Evolutionary conservation across 495 filamentous ascomycete species (phyloP), one percentile per base, ranked within the genome.

Genomic region (Tricharina praecox): DNA sequence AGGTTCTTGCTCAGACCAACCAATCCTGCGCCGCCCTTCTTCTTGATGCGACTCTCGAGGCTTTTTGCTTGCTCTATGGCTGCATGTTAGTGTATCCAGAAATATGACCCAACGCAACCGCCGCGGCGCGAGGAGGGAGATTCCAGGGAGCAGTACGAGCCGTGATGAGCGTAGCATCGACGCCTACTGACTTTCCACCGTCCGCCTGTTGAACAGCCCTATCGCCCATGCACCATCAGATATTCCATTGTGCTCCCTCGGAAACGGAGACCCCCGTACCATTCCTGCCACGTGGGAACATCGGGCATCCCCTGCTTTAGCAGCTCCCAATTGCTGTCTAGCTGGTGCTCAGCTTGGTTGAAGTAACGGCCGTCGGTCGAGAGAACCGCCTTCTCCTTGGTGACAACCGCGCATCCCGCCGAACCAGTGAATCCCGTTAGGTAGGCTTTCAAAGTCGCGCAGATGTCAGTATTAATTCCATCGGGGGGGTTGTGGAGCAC

Each of bases 301-400:
- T 93, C 85, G 54, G 85, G 81, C 15, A 93, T 65, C 4, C 92
- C 92, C 58, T 88, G 81, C 68, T 95, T 99, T 54, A 99, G 67
- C 9, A 99, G 73, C 32, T 71, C 62, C 92, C 92, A 99, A 63
- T 95, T 95, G 52, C 62, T 69, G 60, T 96, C 92, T 28, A 99
- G 74, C 63, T 99, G 88, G 56, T 90, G 81, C 37, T 77, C 68
- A 38, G 92, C 92, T 64, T 99, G 92, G 66, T 95, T 96, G 70
- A 96, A 96, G 65, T 99, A 99, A 35, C 92, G 80, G 19, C 92
- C 92, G 63, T 99, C 92, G 23, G 92, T 99, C 19, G 88, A 81
- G 32, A 99, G 68, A 16, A 86, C 82, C 0, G 92, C 92, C 63
- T 87, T 86, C 48, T 82, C 79, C 35, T 72, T 69, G 16, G 86